phyloP scores from a whole-genome alignment of 176 grass and related monocot species.

The Carex kokanica region DNA sequence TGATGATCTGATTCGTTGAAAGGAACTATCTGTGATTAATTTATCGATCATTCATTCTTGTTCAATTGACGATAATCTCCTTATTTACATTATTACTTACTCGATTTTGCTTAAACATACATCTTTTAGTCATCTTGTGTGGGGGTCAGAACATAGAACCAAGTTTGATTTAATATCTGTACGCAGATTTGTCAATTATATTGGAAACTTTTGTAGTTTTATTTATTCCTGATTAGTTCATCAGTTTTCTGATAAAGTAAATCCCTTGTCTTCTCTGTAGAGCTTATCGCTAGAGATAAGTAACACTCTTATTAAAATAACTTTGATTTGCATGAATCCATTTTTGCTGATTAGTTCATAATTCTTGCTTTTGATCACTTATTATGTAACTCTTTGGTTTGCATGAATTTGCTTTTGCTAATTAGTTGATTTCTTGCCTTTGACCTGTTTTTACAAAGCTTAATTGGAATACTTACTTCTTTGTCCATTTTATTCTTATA shows the following conservation, averaged over 20 bases:
- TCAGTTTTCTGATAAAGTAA: background rate
- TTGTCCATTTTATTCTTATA: background rate
- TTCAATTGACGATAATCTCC: background rate
- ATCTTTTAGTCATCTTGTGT: background rate
- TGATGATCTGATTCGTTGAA: slow-evolving; percentile 10
- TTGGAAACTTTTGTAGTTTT: background rate
- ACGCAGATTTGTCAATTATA: background rate
- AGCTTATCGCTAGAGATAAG: background rate
- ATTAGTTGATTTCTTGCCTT: background rate
- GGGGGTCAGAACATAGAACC: background rate
- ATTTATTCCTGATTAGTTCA: background rate
- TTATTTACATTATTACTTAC: background rate
- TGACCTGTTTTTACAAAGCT: background rate
- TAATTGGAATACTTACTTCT: background rate
- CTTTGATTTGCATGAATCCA: background rate
- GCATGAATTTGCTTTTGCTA: background rate
- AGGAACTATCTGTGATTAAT: background rate
- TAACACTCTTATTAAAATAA: background rate
- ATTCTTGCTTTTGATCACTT: too few species aligned
- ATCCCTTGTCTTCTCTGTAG: background rate
- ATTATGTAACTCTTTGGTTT: background rate
- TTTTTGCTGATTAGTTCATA: background rate
- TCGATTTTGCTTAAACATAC: background rate
- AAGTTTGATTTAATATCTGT: background rate
- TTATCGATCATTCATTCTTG: background rate